Base-by-base conservation (phyloP, 2,329 filamentous ascomycete species). In the Atkinsonella hypoxylon region DNA sequence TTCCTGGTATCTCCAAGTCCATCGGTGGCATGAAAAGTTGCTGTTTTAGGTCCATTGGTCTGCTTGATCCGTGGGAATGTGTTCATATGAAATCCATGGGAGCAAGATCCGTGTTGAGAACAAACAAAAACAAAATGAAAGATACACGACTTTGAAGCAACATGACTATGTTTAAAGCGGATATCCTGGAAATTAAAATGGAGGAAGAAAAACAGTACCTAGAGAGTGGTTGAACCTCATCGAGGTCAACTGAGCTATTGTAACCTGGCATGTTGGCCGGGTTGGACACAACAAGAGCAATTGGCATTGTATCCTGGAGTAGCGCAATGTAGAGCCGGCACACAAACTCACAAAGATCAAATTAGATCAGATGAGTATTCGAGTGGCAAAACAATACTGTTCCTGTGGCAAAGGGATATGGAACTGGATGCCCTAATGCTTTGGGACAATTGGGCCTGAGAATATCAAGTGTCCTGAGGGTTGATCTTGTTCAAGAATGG, bases 121-220 rank as follows among this genome's bases (percentile, higher is more conserved):
- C 60, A 54, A 58, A 56, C 52, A 53, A 54, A 58, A 56, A 54
- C 66, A 55, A 54, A 48, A 36, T 40, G 13, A 20, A 40, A 45
- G 20, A n/a, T 50, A 57, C 52, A 56, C 34, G 26, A 49, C 48
- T 49, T 40, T n/a, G 13, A 62, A 45, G 47, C 31, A 46, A 52
- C 49, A 56, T 53, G 47, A 39, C 67, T 34, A 4, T 34, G 3
- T 8, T 3, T 1, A 6, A 20, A 8, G 12, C 20, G 4, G 2
- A 39, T 2, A 8, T 66, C 69, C 71, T 67, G 67, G 69, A 65
- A 66, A 59, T 58, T 64, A 43, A 53, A 65, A 61, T 58, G 65
- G 70, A 71, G 65, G 70, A 71, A 66, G 65, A 70, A 73, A 73
- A 73, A 71, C 74, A 78, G 70, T 81, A 81, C 78, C 78, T 81